These are phyloP conservation scores for Henningerozyma blattae DNA, from an alignment of 805 yeast genomes.

Conservation along the genomic window DNA sequence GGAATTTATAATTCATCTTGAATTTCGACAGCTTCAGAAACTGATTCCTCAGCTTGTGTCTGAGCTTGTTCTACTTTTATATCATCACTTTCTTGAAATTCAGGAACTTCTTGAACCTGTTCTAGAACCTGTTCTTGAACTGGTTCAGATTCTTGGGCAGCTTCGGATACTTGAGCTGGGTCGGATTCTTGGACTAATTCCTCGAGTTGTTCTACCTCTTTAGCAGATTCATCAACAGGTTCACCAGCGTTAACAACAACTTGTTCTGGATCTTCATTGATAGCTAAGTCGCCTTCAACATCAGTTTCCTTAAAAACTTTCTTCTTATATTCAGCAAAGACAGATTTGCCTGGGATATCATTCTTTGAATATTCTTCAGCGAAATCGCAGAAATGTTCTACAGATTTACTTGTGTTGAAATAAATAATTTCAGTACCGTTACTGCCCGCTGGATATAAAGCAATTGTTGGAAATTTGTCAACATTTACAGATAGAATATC, in stretches of 20 bases:
- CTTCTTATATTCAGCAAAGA: constrained; percentile 16
- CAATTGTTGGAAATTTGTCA: constrained; percentile 86
- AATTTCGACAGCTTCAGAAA: no score
- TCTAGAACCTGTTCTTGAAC: no score
- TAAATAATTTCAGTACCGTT: constrained; percentile 46
- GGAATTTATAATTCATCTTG: constrained; percentile 26
- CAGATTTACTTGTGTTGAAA: constrained; percentile 59
- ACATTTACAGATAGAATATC: constrained; percentile 69
- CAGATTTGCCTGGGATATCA: constrained; percentile 42
- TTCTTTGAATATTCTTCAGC: constrained; percentile 55
- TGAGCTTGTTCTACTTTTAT: no score
- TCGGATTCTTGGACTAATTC: no score
- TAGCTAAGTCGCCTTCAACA: constrained; percentile 9
- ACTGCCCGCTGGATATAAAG: constrained; percentile 82
- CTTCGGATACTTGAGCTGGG: no score
- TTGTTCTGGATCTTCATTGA: no score
- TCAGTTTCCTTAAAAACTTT: constrained; percentile 10
- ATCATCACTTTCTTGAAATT: no score
- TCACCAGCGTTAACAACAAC: constrained; percentile 9
- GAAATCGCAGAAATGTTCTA: constrained; percentile 60
- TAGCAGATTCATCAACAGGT: constrained; percentile 10
- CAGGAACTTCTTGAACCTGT: no score
- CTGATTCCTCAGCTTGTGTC: no score
- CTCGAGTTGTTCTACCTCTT: no score
- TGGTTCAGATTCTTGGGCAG: no score